Evolutionary conservation across 2,329 filamentous ascomycete genomes (phyloP), one percentile per base, ranked within the genome.

Genomic region (Domatiomyces catenatus): DNA sequence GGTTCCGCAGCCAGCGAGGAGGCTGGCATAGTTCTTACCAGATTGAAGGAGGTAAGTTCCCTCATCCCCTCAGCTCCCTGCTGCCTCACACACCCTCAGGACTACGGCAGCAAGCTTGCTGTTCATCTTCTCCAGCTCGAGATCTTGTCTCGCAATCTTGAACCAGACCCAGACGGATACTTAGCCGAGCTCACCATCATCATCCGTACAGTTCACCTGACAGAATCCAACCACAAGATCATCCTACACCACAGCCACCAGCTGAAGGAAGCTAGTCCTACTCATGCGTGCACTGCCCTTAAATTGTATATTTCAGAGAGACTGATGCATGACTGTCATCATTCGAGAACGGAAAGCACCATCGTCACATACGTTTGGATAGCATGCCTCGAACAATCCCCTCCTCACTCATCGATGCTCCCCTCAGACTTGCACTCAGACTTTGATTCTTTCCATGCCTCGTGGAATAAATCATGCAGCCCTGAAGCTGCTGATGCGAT

Each of bases 321-420:
- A 22, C 62, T 88, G 20, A 57, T 79, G 54, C 58, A 68, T 52
- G 66, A 71, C 49, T 70, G 69, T 2, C 73, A 74, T 3, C 55
- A 65, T 1, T 69, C 71, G 2, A 86, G 81, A 80, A 69, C 86
- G 28, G 85, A 89, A 53, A 83, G 78, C 58, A 72, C 76, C 0
- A 64, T 88, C 8, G 71, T 93, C 17, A 79, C 78, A 5, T 75
- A 84, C 2, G 67, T 87, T 4, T 83, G 80, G 74, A 77, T 87
- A 61, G 69, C 73, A 20, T 20, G n/a, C 24, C 3, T 12, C 3
- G 22, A 19, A 44, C 18, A 44, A 24, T 12, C 8, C 7, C 17
- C 42, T n/a, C 3, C 5, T 44, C 18, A 44, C 18, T 8, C 20
- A 17, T 17, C 32, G 8, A 22, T 48, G n/a, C 28, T 19, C 4